Evolutionary conservation across 192 early-diverging fungal species (phyloP), one percentile per base, ranked within the genome.

Genomic region (Gamsiella multidivaricata): DNA sequence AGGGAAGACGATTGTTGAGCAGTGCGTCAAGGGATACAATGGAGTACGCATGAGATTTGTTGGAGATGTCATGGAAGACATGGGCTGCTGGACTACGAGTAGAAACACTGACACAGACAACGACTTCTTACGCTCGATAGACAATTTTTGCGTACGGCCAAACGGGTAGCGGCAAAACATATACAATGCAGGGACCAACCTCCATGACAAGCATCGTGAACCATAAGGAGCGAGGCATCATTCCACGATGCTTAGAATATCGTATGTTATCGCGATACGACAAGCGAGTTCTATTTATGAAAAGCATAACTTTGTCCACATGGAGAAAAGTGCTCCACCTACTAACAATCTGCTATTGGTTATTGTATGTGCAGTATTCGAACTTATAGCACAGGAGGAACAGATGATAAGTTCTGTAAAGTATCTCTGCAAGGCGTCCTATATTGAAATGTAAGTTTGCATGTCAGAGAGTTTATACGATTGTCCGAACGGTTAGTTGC

Each of bases 341-440:
- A 47, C 43, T 17, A 31, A 25, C 23, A 33, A 12, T 26, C 28
- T 36, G 20, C 11, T 57, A 39, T 45, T 23, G 3, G 2, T 37
- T 50, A 11, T 32, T 18, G 1, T 62, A n/a, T n/a, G n/a, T n/a
- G n/a, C n/a, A 84, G 79, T 90, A 66, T 91, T 90, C 74, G 61
- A 70, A 10, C 69, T 85, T 18, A 90, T 89, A 22, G 81, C 82
- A 5, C 69, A 83, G 28, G 82, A 83, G 59, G 84, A 89, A 52
- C 75, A 85, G 49, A 80, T 72, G 41, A 62, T 69, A 37, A 83
- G 75, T 11, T 87, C 70, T 20, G 81, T 87, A 80, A 89, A 84
- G 81, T 94, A 87, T 85, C 82, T 90, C 42, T 96, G 95, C 75
- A 87, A 90, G 41, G 95, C 93, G 8, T 95, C 94, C 0, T 96